phyloP scores from a whole-genome alignment of 805 yeast species.

The Jamesozyma spencerorum region DNA sequence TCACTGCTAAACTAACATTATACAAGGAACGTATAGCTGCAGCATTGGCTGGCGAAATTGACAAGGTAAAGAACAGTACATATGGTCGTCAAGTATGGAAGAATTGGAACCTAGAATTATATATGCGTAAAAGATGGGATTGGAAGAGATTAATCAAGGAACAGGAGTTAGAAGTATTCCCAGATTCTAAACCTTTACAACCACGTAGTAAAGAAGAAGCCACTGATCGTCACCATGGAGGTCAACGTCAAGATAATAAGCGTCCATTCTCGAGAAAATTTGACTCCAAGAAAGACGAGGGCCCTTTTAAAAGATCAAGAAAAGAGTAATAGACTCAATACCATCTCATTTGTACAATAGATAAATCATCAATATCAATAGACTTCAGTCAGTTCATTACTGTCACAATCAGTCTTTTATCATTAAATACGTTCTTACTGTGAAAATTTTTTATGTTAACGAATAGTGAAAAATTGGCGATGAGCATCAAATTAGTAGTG shows the following conservation, averaged over 20 bases:
- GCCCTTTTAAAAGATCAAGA: background rate
- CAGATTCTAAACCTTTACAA: conserved; percentile 11
- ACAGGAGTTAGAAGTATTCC: conserved; percentile 37
- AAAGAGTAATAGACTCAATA: no score
- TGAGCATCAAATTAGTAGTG: background rate
- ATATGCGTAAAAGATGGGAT: conserved; percentile 41
- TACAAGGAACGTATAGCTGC: conserved; percentile 81
- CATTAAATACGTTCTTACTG: background rate
- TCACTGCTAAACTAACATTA: conserved; percentile 66
- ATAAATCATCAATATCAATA: background rate
- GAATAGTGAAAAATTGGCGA: background rate
- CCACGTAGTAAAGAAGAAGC: background rate
- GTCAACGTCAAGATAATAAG: no score
- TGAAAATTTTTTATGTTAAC: conserved; percentile 1
- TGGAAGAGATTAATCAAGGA: conserved; percentile 66
- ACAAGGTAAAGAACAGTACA: conserved; percentile 67
- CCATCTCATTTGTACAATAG: no score
- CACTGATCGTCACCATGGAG: no score
- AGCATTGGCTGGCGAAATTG: conserved; percentile 49
- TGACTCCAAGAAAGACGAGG: background rate
- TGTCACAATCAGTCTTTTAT: background rate
- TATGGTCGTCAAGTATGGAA: conserved; percentile 93
- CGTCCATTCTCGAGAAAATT: background rate
- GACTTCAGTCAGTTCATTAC: background rate
- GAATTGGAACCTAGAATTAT: conserved; percentile 86